Evolutionary conservation across 805 yeast species (phyloP).

Genomic region (Yarrowia osloensis): DNA sequence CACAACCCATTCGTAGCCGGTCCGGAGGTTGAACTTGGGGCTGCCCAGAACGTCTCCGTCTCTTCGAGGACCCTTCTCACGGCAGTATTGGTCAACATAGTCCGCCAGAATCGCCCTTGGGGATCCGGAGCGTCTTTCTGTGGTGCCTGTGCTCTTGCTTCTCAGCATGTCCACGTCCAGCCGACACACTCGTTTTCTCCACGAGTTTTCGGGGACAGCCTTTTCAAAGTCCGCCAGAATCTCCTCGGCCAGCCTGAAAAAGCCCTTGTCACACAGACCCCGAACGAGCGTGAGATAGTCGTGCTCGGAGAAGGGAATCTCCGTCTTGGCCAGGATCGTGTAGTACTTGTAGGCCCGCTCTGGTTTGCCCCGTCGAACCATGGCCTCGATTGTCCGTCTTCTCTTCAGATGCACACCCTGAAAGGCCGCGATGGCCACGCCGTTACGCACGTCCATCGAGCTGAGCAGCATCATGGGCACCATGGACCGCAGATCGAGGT

Average conservation of each 20-base stretch:
- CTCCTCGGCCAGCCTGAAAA: neutral
- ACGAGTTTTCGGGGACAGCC: neutral
- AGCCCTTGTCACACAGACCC: neutral
- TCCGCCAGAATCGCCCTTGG: neutral
- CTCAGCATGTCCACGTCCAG: neutral
- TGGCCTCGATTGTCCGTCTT: slow-evolving; percentile 3
- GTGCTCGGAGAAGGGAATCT: slow-evolving; percentile 21
- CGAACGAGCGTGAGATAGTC: slow-evolving; percentile 6
- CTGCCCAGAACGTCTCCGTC: neutral
- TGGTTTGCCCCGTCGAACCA: neutral
- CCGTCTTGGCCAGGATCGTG: neutral
- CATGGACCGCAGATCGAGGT: neutral
- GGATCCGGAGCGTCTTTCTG: neutral
- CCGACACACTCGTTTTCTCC: slow-evolving; percentile 14
- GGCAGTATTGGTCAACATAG: neutral
- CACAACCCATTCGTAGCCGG: slow-evolving; percentile 6
- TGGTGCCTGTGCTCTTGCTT: neutral
- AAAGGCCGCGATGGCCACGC: neutral
- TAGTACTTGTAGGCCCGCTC: slow-evolving; percentile 17
- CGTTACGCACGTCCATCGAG: neutral
- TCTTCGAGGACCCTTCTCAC: neutral
- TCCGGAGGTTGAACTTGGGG: neutral
- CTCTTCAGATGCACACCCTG: slow-evolving; percentile 1
- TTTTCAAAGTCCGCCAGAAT: neutral
- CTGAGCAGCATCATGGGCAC: slow-evolving; percentile 14